These are phyloP conservation scores for Crithidia fasciculata DNA, from an alignment of 208 protist genomes.

Conservation along the genomic window DNA sequence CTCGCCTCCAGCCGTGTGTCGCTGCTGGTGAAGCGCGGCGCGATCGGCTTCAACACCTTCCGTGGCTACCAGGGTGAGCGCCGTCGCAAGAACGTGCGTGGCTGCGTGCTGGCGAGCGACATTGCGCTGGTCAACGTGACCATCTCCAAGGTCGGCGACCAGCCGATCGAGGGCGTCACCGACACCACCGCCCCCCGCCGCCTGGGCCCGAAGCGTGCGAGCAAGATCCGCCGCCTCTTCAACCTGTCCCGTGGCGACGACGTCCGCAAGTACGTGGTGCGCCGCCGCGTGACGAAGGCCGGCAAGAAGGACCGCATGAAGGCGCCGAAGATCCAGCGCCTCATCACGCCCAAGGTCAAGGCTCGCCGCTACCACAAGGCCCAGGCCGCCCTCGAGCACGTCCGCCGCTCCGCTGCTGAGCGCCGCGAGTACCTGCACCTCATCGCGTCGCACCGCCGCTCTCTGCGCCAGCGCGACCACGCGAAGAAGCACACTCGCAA, in stretches of 20 bases:
- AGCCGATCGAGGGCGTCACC: conserved; percentile 97
- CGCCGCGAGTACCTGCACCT: conserved; percentile 61
- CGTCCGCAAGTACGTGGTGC: conserved; percentile 98
- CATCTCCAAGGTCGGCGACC: conserved; percentile 96
- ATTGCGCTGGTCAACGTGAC: conserved; percentile 97
- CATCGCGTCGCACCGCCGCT: conserved; percentile 58
- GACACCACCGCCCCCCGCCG: conserved; percentile 95
- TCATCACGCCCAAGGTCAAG: conserved; percentile 95
- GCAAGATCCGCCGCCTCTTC: conserved; percentile 99
- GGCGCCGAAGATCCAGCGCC: conserved; percentile 99
- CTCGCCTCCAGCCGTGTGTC: conserved; percentile 96
- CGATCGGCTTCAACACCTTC: conserved; percentile 91
- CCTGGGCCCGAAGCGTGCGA: conserved; percentile 99
- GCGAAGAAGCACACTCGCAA: conserved; percentile 67
- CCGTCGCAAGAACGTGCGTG: conserved; percentile 98
- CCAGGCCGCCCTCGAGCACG: conserved; percentile 62
- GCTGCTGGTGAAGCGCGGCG: conserved; percentile 96
- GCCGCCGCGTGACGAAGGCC: conserved; percentile 94
- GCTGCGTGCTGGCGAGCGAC: conserved; percentile 98
- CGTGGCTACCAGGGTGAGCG: conserved; percentile 96
- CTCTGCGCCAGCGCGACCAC: conserved; percentile 78
- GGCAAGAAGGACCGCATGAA: conserved; percentile 97
- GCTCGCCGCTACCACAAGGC: conserved; percentile 86
- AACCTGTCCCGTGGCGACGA: conserved; percentile 96
- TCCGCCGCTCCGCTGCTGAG: conserved; percentile 74